These are phyloP conservation scores for Naganishia albida DNA, from an alignment of 1,284 basidiomycete genomes.

Conservation along the genomic window DNA sequence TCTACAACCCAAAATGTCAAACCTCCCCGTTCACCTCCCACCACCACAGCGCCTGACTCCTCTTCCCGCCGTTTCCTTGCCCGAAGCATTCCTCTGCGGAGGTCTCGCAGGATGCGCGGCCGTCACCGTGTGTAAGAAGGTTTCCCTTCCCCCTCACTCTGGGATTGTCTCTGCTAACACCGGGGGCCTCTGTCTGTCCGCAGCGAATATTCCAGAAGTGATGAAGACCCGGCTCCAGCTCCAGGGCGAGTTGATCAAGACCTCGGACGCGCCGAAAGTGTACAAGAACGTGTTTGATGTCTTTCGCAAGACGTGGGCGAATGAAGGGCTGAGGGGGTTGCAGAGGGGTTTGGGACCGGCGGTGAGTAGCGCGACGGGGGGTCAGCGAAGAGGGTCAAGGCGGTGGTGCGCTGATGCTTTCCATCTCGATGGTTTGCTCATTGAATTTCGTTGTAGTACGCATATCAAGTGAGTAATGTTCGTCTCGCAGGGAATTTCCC, in stretches of 20 bases:
- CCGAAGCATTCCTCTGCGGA: constrained; percentile 80
- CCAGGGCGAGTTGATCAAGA: constrained; percentile 85
- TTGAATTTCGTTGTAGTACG: constrained; percentile 62
- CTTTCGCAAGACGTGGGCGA: constrained; percentile 80
- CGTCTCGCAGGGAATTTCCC: neutral
- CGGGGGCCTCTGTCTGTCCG: constrained; percentile 9
- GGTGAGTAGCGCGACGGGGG: constrained; percentile 59
- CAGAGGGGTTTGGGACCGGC: constrained; percentile 89
- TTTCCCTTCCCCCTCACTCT: neutral
- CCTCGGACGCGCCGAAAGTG: constrained; percentile 67
- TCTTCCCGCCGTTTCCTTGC: constrained; percentile 38
- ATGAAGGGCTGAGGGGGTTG: constrained; percentile 86
- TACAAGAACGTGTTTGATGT: constrained; percentile 89
- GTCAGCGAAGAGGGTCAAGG: neutral
- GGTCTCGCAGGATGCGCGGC: constrained; percentile 85
- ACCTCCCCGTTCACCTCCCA: neutral
- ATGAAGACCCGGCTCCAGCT: constrained; percentile 92
- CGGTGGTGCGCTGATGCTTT: neutral
- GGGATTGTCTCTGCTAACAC: neutral
- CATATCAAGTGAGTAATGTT: constrained; percentile 73
- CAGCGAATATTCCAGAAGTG: constrained; percentile 68
- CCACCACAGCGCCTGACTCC: constrained; percentile 4
- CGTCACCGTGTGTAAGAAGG: constrained; percentile 59
- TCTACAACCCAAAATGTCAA: neutral
- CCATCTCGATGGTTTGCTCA: constrained; percentile 7